These are phyloP conservation scores for Alternaria sp. DNA, from an alignment of 2,329 filamentous ascomycete genomes.

Conservation along the genomic window DNA sequence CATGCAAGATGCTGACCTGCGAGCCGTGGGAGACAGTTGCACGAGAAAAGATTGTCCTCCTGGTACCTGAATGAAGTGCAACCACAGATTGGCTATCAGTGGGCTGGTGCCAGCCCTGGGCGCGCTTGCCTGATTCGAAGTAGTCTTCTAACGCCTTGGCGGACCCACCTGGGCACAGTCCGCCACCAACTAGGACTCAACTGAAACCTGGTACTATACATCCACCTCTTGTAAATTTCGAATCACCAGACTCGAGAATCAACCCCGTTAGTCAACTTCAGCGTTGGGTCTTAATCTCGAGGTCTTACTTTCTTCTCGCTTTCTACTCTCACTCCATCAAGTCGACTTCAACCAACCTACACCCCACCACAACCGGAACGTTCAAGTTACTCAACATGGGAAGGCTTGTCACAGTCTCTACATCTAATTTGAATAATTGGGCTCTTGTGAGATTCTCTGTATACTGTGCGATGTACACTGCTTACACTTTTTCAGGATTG, in stretches of 20 bases:
- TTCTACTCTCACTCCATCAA: neutral
- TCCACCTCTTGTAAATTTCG: neutral
- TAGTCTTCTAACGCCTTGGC: neutral
- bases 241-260: neutral
- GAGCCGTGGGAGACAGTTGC: neutral
- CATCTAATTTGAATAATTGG: slow-evolving; percentile 34
- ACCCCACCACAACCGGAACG: neutral
- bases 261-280: neutral
- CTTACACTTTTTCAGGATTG: slow-evolving; percentile 14
- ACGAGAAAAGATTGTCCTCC: neutral
- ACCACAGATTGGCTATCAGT: neutral
- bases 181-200: neutral
- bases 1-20: neutral
- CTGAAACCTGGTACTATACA: neutral
- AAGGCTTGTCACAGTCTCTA: slow-evolving; percentile 34
- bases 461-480: no score
- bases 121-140: neutral
- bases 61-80: neutral
- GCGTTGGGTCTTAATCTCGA: neutral
- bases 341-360: neutral
- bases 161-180: neutral
- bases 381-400: slow-evolving; percentile 11
- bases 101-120: neutral
- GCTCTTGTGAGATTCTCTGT: neutral
- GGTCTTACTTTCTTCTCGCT: neutral